phyloP scores from a whole-genome alignment of 129 eudicot species.

The Heracleum sosnowskyi region DNA sequence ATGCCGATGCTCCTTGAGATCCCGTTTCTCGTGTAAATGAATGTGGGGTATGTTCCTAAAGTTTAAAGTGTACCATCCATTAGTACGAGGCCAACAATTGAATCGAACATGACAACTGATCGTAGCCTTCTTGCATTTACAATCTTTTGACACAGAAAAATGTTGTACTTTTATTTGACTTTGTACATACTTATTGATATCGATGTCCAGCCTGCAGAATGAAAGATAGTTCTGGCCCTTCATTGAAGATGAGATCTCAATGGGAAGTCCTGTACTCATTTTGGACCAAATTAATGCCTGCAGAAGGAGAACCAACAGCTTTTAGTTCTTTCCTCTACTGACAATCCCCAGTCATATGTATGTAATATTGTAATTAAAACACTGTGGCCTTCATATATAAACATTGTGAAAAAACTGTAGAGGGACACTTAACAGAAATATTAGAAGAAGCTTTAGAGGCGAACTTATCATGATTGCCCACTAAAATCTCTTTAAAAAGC shows the following conservation, averaged over 20 bases:
- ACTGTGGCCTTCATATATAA: neutral
- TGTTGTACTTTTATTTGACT: neutral
- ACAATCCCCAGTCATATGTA: neutral
- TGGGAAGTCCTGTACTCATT: conserved; percentile 99
- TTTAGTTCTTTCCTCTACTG: neutral
- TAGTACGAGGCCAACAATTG: conserved; percentile 1
- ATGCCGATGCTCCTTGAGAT: conserved; percentile 81
- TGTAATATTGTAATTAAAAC: neutral
- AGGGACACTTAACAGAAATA: neutral
- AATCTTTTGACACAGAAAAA: neutral
- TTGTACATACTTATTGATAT: conserved; percentile 70
- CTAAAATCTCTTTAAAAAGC: neutral
- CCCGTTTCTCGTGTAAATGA: conserved; percentile 81
- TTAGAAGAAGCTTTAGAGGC: neutral
- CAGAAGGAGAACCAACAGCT: conserved; percentile 9
- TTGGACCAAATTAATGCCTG: conserved; percentile 99
- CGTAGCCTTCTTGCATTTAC: neutral
- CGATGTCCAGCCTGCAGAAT: conserved; percentile 95
- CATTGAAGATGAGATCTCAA: conserved; percentile 96
- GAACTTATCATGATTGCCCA: neutral
- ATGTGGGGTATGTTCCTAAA: conserved; percentile 87
- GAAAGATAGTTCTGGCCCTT: conserved; percentile 64
- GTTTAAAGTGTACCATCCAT: conserved; percentile 9
- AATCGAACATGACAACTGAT: neutral
- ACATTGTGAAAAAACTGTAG: neutral